These are phyloP conservation scores for Diddensiella transvaalensis DNA, from an alignment of 805 yeast species.

Conservation along the genomic window DNA sequence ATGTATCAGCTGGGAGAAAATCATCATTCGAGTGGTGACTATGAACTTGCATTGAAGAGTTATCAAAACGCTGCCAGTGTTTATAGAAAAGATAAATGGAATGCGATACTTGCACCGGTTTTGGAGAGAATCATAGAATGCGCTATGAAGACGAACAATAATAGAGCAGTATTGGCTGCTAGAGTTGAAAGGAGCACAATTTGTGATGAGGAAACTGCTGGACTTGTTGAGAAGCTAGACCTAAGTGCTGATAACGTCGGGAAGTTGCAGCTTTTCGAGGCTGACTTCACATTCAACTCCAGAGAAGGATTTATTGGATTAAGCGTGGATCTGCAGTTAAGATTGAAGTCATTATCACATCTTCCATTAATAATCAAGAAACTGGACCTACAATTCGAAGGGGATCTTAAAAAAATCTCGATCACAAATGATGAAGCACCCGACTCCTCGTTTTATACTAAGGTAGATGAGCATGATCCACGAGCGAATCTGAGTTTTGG, in stretches of 20 bases:
- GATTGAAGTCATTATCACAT: constrained; percentile 13
- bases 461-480: constrained; percentile 2
- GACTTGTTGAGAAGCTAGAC: neutral
- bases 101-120: constrained; percentile 32
- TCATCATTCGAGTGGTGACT: constrained; percentile 34
- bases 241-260: neutral
- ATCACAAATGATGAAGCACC: constrained; percentile 14
- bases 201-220: neutral
- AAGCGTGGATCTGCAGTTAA: constrained; percentile 20
- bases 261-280: constrained; percentile 12
- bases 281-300: constrained; percentile 20
- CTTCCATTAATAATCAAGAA: neutral
- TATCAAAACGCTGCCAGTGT: constrained; percentile 39
- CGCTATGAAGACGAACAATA: constrained; percentile 14
- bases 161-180: constrained; percentile 10
- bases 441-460: constrained; percentile 1
- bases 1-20: constrained; percentile 53
- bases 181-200: constrained; percentile 15
- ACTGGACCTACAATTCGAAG: constrained; percentile 13
- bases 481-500: constrained; percentile 24
- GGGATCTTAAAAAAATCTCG: constrained; percentile 10
- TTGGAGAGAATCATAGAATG: constrained; percentile 40
- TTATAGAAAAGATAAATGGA: constrained; percentile 44
- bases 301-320: constrained; percentile 20
- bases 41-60: constrained; percentile 41